Percentiles rank a stretch among this genome's conserved stretches.
Evolutionary conservation across 1,284 basidiomycete genomes (phyloP).

Genomic region (Ustilago trichophora): DNA sequence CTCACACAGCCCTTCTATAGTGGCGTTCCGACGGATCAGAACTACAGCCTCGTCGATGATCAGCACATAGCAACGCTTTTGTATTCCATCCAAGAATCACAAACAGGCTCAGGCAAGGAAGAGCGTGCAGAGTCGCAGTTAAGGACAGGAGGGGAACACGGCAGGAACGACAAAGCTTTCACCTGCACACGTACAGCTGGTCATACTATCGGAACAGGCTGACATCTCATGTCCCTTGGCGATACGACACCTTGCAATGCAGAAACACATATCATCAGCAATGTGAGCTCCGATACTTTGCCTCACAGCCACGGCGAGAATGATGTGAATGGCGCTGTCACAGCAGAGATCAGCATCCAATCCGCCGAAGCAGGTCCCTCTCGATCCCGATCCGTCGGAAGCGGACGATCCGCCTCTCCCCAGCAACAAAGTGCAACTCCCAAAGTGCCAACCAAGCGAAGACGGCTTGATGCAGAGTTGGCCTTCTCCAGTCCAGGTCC

Average conservation of each 20-base stretch:
- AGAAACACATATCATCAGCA: slow-evolving; percentile 16
- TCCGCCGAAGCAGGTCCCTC: slow-evolving; percentile 23
- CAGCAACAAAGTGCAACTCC: slow-evolving; percentile 10
- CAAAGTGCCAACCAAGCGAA: slow-evolving; percentile 36
- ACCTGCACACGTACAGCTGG: slow-evolving; percentile 2
- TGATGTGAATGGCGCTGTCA: slow-evolving; percentile 6
- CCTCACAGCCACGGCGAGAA: slow-evolving; percentile 1
- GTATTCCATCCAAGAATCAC: not conserved
- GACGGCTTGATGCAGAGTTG: slow-evolving; percentile 56
- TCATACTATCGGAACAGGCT: slow-evolving; percentile 6
- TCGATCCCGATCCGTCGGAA: slow-evolving; percentile 5
- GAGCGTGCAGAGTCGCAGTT: slow-evolving; percentile 1
- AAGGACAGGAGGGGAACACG: not conserved
- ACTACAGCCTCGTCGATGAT: slow-evolving; percentile 3
- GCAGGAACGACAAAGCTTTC: slow-evolving; percentile 1
- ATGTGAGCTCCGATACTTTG: slow-evolving; percentile 23
- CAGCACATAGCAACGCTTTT: not conserved
- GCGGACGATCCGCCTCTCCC: slow-evolving; percentile 15
- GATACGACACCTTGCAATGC: slow-evolving; percentile 24
- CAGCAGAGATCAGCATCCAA: slow-evolving; percentile 3
- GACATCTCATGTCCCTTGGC: slow-evolving; percentile 35
- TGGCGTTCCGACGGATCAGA: slow-evolving; percentile 12
- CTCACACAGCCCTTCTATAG: not conserved
- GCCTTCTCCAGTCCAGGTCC: slow-evolving; percentile 62
- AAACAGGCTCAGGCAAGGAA: too few species aligned